Conservation (phyloP, 306 rosid genomes). For the Bauhinia variegata region DNA sequence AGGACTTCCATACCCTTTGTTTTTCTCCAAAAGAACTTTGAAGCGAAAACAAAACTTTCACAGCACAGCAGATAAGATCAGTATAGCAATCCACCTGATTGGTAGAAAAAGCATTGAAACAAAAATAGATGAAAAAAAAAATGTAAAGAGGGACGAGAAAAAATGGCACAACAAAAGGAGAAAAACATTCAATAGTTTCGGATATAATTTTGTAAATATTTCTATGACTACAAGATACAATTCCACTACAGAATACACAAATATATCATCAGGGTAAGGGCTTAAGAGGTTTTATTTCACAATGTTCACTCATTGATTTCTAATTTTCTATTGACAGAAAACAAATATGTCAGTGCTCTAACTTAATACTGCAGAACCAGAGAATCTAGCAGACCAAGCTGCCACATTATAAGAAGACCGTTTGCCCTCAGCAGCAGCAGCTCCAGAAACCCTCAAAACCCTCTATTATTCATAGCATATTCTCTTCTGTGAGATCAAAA, state of each 20-base stretch:
- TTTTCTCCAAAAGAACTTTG: background rate
- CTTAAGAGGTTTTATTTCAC: conserved; percentile 8
- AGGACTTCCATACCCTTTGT: background rate
- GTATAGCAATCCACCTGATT: background rate
- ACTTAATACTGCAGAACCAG: conserved; percentile 6
- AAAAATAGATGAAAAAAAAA: background rate
- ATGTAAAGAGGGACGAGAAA: background rate
- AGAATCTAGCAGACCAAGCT: conserved; percentile 22
- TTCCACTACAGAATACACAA: too few species aligned
- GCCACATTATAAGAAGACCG: conserved; percentile 26
- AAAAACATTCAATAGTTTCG: too few species aligned
- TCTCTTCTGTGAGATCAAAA: conserved; percentile 8
- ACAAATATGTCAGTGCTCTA: conserved; percentile 18
- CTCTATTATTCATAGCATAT: background rate
- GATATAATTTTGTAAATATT: too few species aligned
- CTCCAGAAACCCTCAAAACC: conserved; percentile 35
- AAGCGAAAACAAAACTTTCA: background rate
- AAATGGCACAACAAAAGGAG: background rate
- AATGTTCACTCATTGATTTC: conserved; percentile 24
- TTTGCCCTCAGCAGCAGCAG: conserved; percentile 25
- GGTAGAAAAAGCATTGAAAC: background rate
- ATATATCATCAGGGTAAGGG: too few species aligned
- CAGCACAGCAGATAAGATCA: conserved; percentile 17
- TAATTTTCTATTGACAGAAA: conserved; percentile 23
- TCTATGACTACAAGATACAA: too few species aligned